These are phyloP conservation scores for Neckera pumila DNA, from an alignment of 225 moss, liverwort and hornwort species.

Conservation along the genomic window DNA sequence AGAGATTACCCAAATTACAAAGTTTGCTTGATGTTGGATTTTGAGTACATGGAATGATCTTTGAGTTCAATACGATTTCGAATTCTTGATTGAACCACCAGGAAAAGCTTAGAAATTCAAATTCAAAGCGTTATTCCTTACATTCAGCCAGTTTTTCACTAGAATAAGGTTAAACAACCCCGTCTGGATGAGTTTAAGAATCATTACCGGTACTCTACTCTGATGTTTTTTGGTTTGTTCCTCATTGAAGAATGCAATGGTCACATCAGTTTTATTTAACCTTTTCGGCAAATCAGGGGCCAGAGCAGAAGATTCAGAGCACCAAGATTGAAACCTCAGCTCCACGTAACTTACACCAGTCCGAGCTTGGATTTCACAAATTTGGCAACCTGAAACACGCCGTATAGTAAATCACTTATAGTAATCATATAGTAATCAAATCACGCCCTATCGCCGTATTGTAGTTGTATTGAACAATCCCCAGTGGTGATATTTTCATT, in stretches of 20 bases:
- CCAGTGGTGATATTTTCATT: not conserved
- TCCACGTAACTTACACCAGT: not conserved
- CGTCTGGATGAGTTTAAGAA: not conserved
- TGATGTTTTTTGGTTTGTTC: not conserved
- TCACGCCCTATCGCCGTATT: no score
- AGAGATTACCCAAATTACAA: no score
- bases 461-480: not conserved
- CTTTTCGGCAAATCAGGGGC: no score
- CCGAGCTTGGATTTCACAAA: not conserved
- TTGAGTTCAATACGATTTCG: not conserved
- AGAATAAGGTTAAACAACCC: not conserved
- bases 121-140: not conserved
- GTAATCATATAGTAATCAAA: no score
- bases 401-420: not conserved
- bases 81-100: not conserved
- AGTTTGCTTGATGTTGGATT: no score
- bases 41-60: not conserved
- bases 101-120: not conserved
- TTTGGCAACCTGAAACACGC: not conserved
- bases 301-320: no score
- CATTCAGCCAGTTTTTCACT: not conserved
- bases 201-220: not conserved
- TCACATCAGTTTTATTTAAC: not conserved
- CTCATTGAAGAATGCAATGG: not conserved
- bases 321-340: not conserved